Evolutionary conservation across 306 rosid genomes (phyloP).

Genomic region (Cicer yamashitae): DNA sequence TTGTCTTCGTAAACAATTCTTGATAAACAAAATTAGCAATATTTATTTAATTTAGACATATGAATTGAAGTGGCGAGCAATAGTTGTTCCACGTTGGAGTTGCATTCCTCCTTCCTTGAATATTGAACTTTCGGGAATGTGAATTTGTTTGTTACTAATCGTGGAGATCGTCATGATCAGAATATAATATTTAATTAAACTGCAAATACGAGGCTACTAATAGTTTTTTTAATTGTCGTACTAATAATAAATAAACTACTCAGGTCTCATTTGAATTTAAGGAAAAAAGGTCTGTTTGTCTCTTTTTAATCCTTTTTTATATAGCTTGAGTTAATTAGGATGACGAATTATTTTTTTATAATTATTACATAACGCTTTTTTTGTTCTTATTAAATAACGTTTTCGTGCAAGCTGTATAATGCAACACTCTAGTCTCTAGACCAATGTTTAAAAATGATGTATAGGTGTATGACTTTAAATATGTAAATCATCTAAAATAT

Average conservation of each 20-base stretch:
- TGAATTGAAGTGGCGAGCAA: slow-evolving; percentile 44
- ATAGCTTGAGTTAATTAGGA: slow-evolving; percentile 25
- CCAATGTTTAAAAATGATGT: slow-evolving; percentile 40
- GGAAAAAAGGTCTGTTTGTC: slow-evolving; percentile 8
- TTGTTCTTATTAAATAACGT: slow-evolving; percentile 34
- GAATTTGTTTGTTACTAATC: slow-evolving; percentile 48
- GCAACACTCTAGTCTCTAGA: slow-evolving; percentile 51
- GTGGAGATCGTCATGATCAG: slow-evolving; percentile 46
- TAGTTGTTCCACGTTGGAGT: slow-evolving; percentile 44
- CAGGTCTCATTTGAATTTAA: not conserved
- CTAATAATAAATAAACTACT: not conserved
- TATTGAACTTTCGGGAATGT: slow-evolving; percentile 43
- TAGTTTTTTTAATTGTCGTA: slow-evolving; percentile 8
- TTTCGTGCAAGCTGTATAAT: slow-evolving; percentile 48
- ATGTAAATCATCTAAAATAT: not conserved
- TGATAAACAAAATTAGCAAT: slow-evolving; percentile 25
- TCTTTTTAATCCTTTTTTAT: slow-evolving; percentile 4
- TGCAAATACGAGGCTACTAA: slow-evolving; percentile 21
- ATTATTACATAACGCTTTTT: not conserved
- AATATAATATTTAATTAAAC: slow-evolving; percentile 38
- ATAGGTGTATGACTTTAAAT: slow-evolving; percentile 24
- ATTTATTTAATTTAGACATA: slow-evolving; percentile 32
- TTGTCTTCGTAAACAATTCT: slow-evolving; percentile 29
- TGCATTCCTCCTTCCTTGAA: slow-evolving; percentile 44
- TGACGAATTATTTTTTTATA: slow-evolving; percentile 27